These are phyloP conservation scores for Gnomoniopsis sp. DNA, from an alignment of 2,329 filamentous ascomycete species.

Conservation along the genomic window DNA sequence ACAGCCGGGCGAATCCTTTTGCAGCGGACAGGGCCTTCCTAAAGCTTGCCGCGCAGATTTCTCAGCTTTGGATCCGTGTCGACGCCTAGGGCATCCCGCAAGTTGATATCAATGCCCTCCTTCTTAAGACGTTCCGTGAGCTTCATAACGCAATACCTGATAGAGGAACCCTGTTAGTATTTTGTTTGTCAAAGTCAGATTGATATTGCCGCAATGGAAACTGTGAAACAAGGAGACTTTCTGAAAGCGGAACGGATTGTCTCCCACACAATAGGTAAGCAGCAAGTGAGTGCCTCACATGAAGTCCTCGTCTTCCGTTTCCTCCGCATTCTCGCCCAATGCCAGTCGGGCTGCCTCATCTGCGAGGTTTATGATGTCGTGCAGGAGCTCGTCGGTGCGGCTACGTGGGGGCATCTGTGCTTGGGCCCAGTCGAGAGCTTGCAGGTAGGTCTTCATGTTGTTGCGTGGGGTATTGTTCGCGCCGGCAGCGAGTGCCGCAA, in stretches of 20 bases:
- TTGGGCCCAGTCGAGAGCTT: conserved; percentile 17
- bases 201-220: neutral
- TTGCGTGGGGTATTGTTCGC: conserved; percentile 2
- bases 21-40: neutral
- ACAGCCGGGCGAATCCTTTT: neutral
- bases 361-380: conserved; percentile 38
- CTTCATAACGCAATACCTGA: conserved; percentile 20
- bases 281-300: conserved; percentile 29
- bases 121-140: conserved; percentile 18
- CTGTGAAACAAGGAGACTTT: conserved; percentile 8
- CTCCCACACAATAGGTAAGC: conserved; percentile 13
- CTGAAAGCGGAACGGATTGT: conserved; percentile 4
- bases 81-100: conserved; percentile 17
- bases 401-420: conserved; percentile 24
- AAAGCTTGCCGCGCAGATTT: conserved; percentile 16
- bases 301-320: conserved; percentile 37
- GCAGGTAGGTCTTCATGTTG: conserved; percentile 15
- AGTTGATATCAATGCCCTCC: conserved; percentile 19
- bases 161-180: conserved; percentile 11
- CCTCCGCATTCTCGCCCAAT: conserved; percentile 28
- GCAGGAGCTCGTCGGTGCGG: conserved; percentile 32
- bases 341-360: conserved; percentile 41
- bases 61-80: conserved; percentile 19
- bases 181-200: neutral
- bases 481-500: neutral